Base-by-base conservation (phyloP, 495 filamentous ascomycete genomes). In the Aspergillus bertholletiae region DNA sequence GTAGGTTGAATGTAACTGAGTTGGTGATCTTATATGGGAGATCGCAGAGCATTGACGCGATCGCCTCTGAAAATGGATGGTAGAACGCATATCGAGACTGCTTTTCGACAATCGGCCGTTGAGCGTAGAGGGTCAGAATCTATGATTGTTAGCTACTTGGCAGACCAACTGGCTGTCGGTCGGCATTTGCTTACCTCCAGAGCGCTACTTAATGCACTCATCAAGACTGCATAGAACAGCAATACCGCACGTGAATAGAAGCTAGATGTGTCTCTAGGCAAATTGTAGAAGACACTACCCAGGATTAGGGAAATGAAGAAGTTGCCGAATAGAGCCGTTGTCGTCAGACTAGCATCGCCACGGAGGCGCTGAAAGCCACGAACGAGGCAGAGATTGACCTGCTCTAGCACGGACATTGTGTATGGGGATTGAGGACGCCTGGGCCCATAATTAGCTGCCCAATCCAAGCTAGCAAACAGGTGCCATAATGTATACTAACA, bases 221-320 rank as follows among this genome's bases (percentile, higher is more conserved):
- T 66, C 41, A 97, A 77, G 56, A 95, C 86, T 53, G 91, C 89
- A 63, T 97, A 97, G 84, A 97, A 97, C 28, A 97, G 78, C 32
- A 97, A 75, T 55, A 89, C 89, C 45, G 89, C 91, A 49, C 90
- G 82, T 59, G 84, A 82, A 73, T 85, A 97, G 74, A 97, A 95
- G 67, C 83, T 89, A 20, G 67, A 62, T 6, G 90, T 90, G 24
- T 76, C 75, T 1, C 62, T 66, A 22, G 80, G 64, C 18, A 96
- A 67, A 57, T 96, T 88, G 74, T 84, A 96, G 75, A 96, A 97
- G 51, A 97, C 88, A 64, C 84, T 89, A 43, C 87, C 84, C 64
- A 97, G 85, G 65, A 97, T 87, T 49, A 97, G 76, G 34, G 90
- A 80, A 84, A 96, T 88, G 58, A 84, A 73, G 51, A 83, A 78